A percentile compares a stretch with the other conserved stretches of the same genome.
These are phyloP conservation scores for Diaporthe batatas DNA, from an alignment of 2,329 filamentous ascomycete species.

Conservation along the genomic window DNA sequence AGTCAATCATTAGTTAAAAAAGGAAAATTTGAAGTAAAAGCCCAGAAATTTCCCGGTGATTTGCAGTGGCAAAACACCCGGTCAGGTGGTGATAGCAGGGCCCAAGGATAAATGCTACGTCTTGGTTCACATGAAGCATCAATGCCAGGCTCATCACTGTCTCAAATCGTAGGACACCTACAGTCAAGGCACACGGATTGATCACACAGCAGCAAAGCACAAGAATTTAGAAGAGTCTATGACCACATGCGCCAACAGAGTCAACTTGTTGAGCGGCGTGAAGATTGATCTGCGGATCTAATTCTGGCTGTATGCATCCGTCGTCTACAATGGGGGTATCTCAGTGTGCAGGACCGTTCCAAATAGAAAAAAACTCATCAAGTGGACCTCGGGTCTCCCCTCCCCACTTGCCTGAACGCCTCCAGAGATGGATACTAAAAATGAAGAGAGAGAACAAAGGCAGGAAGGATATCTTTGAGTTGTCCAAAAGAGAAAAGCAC, in stretches of 20 bases:
- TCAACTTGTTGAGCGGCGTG: not conserved
- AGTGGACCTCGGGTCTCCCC: not conserved
- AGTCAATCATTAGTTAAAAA: not conserved
- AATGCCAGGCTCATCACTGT: not conserved
- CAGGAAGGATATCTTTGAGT: conserved; percentile 21
- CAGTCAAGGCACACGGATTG: not conserved
- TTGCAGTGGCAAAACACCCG: too few species aligned
- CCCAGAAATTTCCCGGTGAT: too few species aligned
- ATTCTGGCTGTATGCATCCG: not conserved
- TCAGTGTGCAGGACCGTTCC: conserved; percentile 6
- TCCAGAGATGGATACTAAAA: not conserved
- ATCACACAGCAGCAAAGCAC: not conserved
- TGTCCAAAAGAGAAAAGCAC: not conserved
- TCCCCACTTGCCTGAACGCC: conserved; percentile 3
- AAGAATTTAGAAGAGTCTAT: not conserved
- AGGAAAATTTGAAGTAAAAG: not conserved
- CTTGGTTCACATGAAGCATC: too few species aligned
- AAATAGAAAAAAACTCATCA: conserved; percentile 4
- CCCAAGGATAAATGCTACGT: too few species aligned
- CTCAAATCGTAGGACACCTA: not conserved
- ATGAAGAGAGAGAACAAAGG: not conserved
- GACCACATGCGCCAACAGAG: not conserved
- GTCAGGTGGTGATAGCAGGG: too few species aligned
- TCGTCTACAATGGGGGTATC: conserved; percentile 26
- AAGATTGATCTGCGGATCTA: not conserved